These are phyloP conservation scores for Alternaria sp. DNA, from an alignment of 2,329 filamentous ascomycete genomes.

Conservation along the genomic window DNA sequence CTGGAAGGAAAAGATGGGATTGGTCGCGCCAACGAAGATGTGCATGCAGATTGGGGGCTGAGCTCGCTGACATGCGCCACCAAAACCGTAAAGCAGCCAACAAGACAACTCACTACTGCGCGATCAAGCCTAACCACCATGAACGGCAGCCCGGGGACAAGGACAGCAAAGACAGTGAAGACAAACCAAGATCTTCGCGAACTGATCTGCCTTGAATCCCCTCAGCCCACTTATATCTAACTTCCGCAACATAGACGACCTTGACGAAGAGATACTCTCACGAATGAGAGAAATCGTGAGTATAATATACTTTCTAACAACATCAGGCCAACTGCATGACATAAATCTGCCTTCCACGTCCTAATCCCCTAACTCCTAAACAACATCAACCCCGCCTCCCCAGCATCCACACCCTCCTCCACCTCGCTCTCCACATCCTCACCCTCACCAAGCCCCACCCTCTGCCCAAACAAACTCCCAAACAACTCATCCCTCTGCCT, in stretches of 20 bases:
- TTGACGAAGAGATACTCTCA: too few species aligned
- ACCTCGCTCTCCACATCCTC: constrained; percentile 42
- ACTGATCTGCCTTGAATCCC: too few species aligned
- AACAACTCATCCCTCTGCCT: constrained; percentile 73
- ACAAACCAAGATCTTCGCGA: neutral
- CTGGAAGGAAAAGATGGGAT: neutral
- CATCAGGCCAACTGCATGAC: neutral
- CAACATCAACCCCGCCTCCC: constrained; percentile 47
- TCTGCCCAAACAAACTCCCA: constrained; percentile 57
- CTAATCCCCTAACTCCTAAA: constrained; percentile 42
- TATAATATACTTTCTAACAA: too few species aligned
- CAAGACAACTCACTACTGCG: neutral
- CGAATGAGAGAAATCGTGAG: too few species aligned
- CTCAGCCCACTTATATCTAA: too few species aligned
- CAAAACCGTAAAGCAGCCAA: neutral
- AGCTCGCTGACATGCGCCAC: neutral
- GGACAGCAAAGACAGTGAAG: neutral
- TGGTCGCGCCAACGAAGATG: neutral
- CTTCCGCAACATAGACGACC: too few species aligned
- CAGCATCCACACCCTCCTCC: constrained; percentile 45
- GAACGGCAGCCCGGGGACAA: neutral
- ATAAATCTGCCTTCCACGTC: neutral
- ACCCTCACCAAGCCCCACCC: constrained; percentile 52
- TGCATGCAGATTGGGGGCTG: neutral
- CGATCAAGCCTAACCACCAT: neutral